Evolutionary conservation across 805 yeast species (phyloP), one percentile per base, ranked within the genome.

Genomic region (Teunomyces stri): DNA sequence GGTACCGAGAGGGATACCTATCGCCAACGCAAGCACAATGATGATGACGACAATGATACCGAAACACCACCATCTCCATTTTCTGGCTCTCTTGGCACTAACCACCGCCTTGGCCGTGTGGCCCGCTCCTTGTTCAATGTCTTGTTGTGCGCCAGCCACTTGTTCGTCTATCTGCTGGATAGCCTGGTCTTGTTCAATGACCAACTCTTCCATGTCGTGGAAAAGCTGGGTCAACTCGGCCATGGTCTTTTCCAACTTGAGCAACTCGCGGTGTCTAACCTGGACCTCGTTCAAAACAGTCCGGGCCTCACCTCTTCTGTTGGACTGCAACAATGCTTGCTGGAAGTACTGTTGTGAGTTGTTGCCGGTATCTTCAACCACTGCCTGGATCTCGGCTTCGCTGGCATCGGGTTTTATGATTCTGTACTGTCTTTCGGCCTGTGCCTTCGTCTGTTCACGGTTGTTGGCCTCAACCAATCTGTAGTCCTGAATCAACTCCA

Each of bases 211-310:
- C 94, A 94, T 89, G 65, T 94, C 98, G 61, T 86, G 87, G 76
- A 94, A 90, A 65, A 94, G 80, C 74, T 89, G 96, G 36, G 95
- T 88, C 69, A 94, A 81, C 70, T 94, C 99, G 31, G 92, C 89
- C 87, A 94, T 90, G 50, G 96, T 86, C 72, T 89, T 84, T 71
- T 92, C 98, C 69, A 94, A 85, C 75, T 89, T 88, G 73, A 89
- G 87, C 62, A 94, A 82, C 73, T 94, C 98, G 65, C 87, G 85
- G 74, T 94, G 98, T 73, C 99, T 85, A 44, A 87, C 84, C 72
- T 92, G 97, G 48, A 94, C 98, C 72, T 94, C 98, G 60, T 89
- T 88, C 58, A 94, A 79, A 2, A 95, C 98, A 29, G 97, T 83
- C 67, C 94, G 82, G 37, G 98, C 97, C 71, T 94, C 97, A 58